Base-by-base conservation (phyloP, 2,329 filamentous ascomycete species). In the Thelonectria olida region DNA sequence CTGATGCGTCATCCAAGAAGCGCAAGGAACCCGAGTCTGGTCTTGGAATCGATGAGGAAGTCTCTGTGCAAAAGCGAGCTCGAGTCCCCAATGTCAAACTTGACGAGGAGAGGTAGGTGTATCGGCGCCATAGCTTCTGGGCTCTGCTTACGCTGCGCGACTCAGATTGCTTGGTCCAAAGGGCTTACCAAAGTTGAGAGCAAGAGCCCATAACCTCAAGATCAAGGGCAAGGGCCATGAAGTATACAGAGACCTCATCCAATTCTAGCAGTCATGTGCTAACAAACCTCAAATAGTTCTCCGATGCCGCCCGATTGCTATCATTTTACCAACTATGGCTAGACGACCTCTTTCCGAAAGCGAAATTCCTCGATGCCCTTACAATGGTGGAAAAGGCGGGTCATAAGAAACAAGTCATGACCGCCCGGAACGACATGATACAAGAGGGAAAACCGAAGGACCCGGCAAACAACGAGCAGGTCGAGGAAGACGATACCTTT, bases 251-350 rank as follows among this genome's bases (percentile, higher is more conserved):
- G 5, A n/a, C n/a, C 4, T 9, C 10, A 25, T n/a, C 15, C 22
- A 2, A 2, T 9, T 5, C 7, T 7, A 6, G 3, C 42, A 19
- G 15, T 41, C 23, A 41, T 39, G 7, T 5, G 0, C 19, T 65
- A 47, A 63, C 17, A 31, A 1, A 22, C 7, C n/a, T 57, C 22
- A 2, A 20, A 2, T 54, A 95, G 89, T 98, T 96, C 77, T 90
- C 91, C 17, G 96, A 99, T 74, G 88, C 93, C 10, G 86, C 90
- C 0, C 88, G 89, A 15, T 84, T 99, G 22, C 84, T 99, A 48
- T 92, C 92, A 22, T 92, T 96, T 74, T 99, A 98, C 74, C 96
- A 98, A 75, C 79, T 97, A 57, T 99, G 96, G 96, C 90, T 99
- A 2, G 95, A 99, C 77, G 93, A 97, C 73, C 83, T 99, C 12